Evolutionary conservation across 2,329 filamentous ascomycete genomes (phyloP).

Genomic region (Pseudopyricularia javanii): DNA sequence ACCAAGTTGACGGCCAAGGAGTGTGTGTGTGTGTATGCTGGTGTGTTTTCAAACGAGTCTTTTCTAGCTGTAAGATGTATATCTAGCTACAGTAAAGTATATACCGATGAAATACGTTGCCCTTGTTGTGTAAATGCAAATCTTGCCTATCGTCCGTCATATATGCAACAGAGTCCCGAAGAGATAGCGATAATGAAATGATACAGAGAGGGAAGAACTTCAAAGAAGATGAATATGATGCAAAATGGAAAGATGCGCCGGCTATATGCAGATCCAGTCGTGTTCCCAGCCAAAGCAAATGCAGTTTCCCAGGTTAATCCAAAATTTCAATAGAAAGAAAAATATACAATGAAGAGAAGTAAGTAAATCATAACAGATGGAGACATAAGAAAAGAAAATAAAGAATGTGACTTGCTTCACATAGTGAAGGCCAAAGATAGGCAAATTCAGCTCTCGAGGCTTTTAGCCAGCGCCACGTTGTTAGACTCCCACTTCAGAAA

Average conservation of each 20-base stretch:
- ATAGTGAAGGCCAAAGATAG: not conserved
- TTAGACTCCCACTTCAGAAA: slow-evolving; percentile 46
- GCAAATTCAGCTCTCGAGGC: not conserved
- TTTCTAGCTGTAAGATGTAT: too few species aligned
- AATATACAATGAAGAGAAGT: not conserved
- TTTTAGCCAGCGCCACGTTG: slow-evolving; percentile 23
- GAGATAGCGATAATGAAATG: not conserved
- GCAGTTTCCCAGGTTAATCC: not conserved
- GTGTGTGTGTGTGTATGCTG: too few species aligned
- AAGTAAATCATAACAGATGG: not conserved
- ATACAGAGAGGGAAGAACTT: not conserved
- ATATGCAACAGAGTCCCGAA: too few species aligned
- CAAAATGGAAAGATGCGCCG: too few species aligned
- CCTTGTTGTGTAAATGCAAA: too few species aligned
- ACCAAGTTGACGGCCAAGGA: too few species aligned
- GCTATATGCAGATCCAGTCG: not conserved
- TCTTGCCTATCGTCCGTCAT: too few species aligned
- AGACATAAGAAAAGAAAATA: not conserved
- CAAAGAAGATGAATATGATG: too few species aligned
- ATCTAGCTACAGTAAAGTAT: too few species aligned
- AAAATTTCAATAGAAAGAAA: not conserved
- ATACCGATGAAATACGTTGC: too few species aligned
- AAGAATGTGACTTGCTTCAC: not conserved
- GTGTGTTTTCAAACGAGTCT: too few species aligned
- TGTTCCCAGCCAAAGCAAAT: too few species aligned